Base-by-base conservation (phyloP, 2,329 filamentous ascomycete species). In the Emydomyces testavorans region DNA sequence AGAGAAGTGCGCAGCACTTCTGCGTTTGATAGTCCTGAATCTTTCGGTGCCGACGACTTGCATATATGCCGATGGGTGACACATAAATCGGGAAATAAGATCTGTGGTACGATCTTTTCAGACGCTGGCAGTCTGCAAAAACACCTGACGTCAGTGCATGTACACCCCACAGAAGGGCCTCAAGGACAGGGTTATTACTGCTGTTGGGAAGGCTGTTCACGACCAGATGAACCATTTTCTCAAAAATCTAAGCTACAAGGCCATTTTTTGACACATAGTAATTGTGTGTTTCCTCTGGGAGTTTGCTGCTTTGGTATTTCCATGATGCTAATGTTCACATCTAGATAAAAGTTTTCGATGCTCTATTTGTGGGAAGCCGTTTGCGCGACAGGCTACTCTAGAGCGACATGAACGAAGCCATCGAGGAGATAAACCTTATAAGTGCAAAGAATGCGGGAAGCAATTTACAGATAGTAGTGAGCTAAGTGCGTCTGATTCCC, bases 241-340 rank as follows among this genome's bases (percentile, higher is more conserved):
- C 66, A 69, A 48, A 69, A 69, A 52, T 69, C 66, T 2, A 69
- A 69, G 47, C 58, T 69, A 6, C 66, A 69, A 44, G 66, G 66
- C 2, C 66, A 69, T 50, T 69, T 68, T 45, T 50, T 69, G 23
- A 69, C 66, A 8, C 66, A 69, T 51, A 69, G 66, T 52, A 69
- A 69, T 46, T 65, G 66, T 69, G 59, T 38, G 63, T 35, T 26
- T 16, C 37, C 20, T 32, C 34, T 18, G 20, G 3, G 7, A 23
- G 24, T 37, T 35, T 26, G 7, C 4, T 2, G 3, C 13, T 20
- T 10, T 32, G 13, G 26, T 20, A 7, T 13, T 44, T 23, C 15
- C 34, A 21, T 23, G 23, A 34, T 26, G 16, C 48, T 55, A 26
- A 52, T 15, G 23, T 10, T 45, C 29, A 21, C 2, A 20, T 46